Base-by-base conservation (phyloP, 345 rosid genomes). In the Citropsis articulata region DNA sequence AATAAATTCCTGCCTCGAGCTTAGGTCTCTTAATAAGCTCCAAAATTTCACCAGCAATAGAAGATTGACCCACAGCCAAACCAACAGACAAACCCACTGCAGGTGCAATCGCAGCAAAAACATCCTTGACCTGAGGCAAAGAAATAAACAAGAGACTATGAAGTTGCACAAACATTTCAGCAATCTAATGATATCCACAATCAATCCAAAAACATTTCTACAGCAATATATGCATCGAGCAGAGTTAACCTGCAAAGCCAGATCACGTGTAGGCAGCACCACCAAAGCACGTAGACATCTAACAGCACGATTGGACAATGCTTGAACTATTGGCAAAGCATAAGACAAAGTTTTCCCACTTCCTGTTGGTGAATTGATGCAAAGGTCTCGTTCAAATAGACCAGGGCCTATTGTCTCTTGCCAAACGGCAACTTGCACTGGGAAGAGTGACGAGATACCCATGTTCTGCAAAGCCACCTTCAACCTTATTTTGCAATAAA, bases 61-160 rank as follows among this genome's bases (percentile, higher is more conserved):
- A 96, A 80, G 98, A 90, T 77, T 94, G 98, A 57, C 99, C 99
- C 50, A 94, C 95, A 27, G 98, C 98, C 85, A 90, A 89, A 75
- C 98, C 99, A 88, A 96, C 98, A 79, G 97, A 85, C 78, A 96
- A 88, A n/a, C 99, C 98, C 61, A 92, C 95, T 1, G 97, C 87
- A 75, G 98, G 97, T 14, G 99, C 99, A 81, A 96, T 88, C 61
- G 94, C 89, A 81, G 85, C 87, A 89, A 96, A 96, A 81, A 90
- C 99, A 64, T 90, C 93, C 86, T 94, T 96, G 48, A 96, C 98
- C 97, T 95, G 86, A 79, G 83, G 61, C 60, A 62, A 55, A 40
- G 18, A 81, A 69, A 77, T 67, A 48, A 61, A 83, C 30, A 68
- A 36, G 36, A 30, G 66, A 72, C 61, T 28, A 30, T 72, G 13